Conservation (phyloP, 2,329 filamentous ascomycete species). For the Xylariaceae sp. region DNA sequence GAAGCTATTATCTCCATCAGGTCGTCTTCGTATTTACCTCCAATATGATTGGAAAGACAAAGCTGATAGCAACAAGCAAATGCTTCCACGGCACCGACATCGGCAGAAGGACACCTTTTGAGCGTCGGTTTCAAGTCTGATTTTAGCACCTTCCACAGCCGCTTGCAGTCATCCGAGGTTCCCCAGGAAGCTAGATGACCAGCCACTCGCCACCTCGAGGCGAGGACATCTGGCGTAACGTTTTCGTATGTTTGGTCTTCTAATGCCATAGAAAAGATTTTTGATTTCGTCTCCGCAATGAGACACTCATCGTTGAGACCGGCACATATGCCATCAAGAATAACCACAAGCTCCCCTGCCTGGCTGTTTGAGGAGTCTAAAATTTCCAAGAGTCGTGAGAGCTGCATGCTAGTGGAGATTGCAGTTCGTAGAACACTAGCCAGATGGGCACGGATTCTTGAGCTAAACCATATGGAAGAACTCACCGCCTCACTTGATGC, state of each 20-base stretch:
- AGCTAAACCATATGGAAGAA: constrained; percentile 26
- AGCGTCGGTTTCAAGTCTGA: constrained; percentile 23
- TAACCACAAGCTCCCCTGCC: constrained; percentile 29
- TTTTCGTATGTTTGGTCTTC: constrained; percentile 18
- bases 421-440: constrained; percentile 32
- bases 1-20: constrained; percentile 20
- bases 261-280: constrained; percentile 31
- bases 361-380: constrained; percentile 24
- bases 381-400: constrained; percentile 34
- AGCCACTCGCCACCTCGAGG: constrained; percentile 29
- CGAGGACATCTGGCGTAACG: constrained; percentile 21
- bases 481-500: constrained; percentile 9
- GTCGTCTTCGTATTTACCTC: constrained; percentile 24
- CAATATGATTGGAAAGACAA: constrained; percentile 26
- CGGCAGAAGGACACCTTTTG: constrained; percentile 19
- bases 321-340: constrained; percentile 36
- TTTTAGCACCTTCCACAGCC: constrained; percentile 25
- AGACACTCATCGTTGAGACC: constrained; percentile 33
- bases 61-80: constrained; percentile 28
- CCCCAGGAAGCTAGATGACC: constrained; percentile 27
- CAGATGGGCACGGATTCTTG: constrained; percentile 23
- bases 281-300: constrained; percentile 29
- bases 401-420: constrained; percentile 33
- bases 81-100: constrained; percentile 26
- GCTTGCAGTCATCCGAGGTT: constrained; percentile 19